Evolutionary conservation across 2,329 filamentous ascomycete genomes (phyloP), one percentile per base, ranked within the genome.

Genomic region (Alternaria sp.): DNA sequence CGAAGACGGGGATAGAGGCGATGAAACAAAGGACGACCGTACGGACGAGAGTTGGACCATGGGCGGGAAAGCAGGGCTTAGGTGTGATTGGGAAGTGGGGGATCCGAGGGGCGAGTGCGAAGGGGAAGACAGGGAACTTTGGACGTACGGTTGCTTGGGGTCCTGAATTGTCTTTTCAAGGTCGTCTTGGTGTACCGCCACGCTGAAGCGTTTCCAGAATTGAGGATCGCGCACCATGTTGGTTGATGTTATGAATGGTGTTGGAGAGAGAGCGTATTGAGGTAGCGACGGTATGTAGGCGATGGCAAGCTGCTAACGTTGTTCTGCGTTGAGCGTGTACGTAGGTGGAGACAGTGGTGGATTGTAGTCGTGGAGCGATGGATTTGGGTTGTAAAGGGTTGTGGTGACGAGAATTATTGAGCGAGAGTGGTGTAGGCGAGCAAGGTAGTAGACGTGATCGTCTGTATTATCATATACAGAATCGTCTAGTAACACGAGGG

Each of bases 181-280:
- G 68, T 87, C 86, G 65, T 87, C 85, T 53, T 81, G 75, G 70
- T 87, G 86, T 1, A 87, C 84, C 38, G 86, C 86, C 52, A 81
- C 75, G 60, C 84, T 86, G 79, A 88, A 88, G 68, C 86, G 84
- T 57, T 83, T 82, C 86, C 86, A 89, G 78, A 88, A 89, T 50
- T 80, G 81, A 25, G 86, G 86, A 69, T 89, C 86, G 63, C 82
- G 83, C 59, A 85, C 81, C 84, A 85, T 85, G 52, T 48, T 72
- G 50, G 34, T 38, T 34, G 12, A 40, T 43, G 40, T 28, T 50
- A 22, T n/a, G 28, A 18, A 32, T 30, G 44, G 6, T 44, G 55
- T 12, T 49, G 46, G 20, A 41, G 45, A 48, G 36, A 22, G 45
- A 32, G 38, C 18, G 52, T 54, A n/a, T 22, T 49, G 30, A 54